Evolutionary conservation across 352 stramenopile genomes (phyloP).

Genomic region (Paralagenidium karlingii): DNA sequence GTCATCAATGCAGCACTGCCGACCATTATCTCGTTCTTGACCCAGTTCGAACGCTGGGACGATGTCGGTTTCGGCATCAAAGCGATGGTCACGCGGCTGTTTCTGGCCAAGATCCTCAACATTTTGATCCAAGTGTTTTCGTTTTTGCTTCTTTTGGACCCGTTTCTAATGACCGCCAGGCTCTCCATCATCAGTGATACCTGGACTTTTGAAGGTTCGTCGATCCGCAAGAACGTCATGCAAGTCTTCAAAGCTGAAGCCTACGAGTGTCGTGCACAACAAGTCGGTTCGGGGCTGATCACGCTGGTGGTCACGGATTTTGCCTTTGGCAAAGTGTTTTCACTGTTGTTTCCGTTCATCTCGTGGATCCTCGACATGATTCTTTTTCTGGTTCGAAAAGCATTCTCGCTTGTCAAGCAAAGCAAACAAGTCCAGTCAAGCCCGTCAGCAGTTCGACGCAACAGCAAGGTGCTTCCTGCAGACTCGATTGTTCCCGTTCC

Average conservation of each 20-base stretch:
- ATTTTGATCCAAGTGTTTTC: slow-evolving; percentile 71
- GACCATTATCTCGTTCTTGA: slow-evolving; percentile 47
- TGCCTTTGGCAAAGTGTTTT: slow-evolving; percentile 40
- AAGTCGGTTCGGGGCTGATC: slow-evolving; percentile 45
- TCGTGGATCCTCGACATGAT: slow-evolving; percentile 11
- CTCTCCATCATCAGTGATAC: slow-evolving; percentile 18
- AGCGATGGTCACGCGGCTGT: slow-evolving; percentile 66
- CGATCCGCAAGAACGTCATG: slow-evolving; percentile 45
- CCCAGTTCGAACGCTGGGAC: slow-evolving; percentile 63
- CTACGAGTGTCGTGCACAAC: slow-evolving; percentile 43
- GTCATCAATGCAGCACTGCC: slow-evolving; percentile 65
- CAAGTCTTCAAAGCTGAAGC: slow-evolving; percentile 35
- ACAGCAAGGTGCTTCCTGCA: no score
- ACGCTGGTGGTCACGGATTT: slow-evolving; percentile 71
- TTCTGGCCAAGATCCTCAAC: slow-evolving; percentile 76
- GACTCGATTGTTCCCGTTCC: no score
- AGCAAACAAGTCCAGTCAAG: no score
- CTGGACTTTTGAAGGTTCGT: slow-evolving; percentile 25
- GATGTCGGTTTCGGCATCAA: slow-evolving; percentile 71
- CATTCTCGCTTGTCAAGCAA: no score
- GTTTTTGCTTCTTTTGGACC: slow-evolving; percentile 52
- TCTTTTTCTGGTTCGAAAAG: no score
- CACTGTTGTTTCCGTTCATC: slow-evolving; percentile 14
- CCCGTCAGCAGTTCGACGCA: no score
- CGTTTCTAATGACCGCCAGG: slow-evolving; percentile 34